These are phyloP conservation scores for Salvia rosmarinus DNA, from an alignment of 257 asterid species.

Conservation along the genomic window DNA sequence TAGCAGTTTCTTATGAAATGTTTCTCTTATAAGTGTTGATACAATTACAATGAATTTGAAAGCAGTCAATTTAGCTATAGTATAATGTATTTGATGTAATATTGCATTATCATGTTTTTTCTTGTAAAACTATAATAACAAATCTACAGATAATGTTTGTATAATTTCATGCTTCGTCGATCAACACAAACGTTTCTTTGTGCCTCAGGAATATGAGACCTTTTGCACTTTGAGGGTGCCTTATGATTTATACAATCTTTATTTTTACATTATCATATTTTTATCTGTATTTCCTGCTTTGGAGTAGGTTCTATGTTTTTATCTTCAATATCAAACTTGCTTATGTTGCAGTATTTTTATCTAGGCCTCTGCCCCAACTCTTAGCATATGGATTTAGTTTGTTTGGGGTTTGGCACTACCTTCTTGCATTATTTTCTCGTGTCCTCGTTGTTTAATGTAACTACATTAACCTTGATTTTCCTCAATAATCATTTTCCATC, in stretches of 20 bases:
- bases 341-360: neutral
- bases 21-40: no score
- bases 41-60: no score
- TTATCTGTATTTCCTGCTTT: neutral
- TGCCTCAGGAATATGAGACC: no score
- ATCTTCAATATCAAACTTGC: neutral
- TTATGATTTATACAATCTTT: neutral
- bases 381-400: slow-evolving; percentile 9
- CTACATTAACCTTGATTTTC: slow-evolving; percentile 4
- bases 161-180: neutral
- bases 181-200: neutral
- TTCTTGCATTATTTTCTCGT: slow-evolving; percentile 1
- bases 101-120: no score
- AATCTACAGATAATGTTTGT: neutral
- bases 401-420: neutral
- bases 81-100: no score
- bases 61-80: no score
- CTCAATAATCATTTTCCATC: neutral
- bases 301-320: no score
- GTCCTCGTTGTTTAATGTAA: neutral
- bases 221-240: no score
- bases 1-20: no score
- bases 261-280: neutral
- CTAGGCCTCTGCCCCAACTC: neutral
- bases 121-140: neutral